Conservation (phyloP, 306 rosid genomes). For the Hippophae tibetana region DNA sequence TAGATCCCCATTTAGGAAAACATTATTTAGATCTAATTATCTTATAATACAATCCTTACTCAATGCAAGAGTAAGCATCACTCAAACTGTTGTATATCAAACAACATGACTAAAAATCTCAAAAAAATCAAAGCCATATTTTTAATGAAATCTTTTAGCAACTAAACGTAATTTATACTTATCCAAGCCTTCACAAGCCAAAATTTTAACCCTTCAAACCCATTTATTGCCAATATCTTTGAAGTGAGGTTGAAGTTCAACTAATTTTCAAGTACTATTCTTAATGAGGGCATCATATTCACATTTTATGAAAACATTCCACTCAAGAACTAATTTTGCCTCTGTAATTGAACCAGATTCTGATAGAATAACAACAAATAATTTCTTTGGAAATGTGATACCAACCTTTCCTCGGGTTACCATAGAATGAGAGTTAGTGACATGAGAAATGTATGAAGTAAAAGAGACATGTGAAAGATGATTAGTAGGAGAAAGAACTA, state of each 20-base stretch:
- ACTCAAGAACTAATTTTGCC: too few relatives aligned
- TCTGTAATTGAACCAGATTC: too few relatives aligned
- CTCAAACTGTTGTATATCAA: background rate
- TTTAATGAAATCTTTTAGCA: background rate
- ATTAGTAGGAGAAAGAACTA: too few relatives aligned
- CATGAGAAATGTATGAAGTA: too few relatives aligned
- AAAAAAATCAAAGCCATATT: background rate
- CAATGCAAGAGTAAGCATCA: background rate
- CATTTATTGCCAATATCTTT: background rate
- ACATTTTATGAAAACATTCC: too few relatives aligned
- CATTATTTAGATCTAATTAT: background rate
- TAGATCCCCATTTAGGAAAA: background rate
- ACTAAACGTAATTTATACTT: background rate
- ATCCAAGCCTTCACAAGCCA: background rate
- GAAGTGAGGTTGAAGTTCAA: background rate
- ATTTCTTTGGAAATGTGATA: too few relatives aligned
- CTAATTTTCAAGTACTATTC: background rate
- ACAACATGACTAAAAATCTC: background rate
- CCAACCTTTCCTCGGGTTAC: too few relatives aligned
- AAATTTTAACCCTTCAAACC: background rate
- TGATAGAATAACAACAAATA: too few relatives aligned
- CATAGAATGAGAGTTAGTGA: too few relatives aligned
- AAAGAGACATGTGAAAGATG: too few relatives aligned
- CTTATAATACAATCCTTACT: background rate
- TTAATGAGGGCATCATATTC: background rate